Conservation (phyloP, 208 protist species). For the Trypanosomatidae sp. region DNA sequence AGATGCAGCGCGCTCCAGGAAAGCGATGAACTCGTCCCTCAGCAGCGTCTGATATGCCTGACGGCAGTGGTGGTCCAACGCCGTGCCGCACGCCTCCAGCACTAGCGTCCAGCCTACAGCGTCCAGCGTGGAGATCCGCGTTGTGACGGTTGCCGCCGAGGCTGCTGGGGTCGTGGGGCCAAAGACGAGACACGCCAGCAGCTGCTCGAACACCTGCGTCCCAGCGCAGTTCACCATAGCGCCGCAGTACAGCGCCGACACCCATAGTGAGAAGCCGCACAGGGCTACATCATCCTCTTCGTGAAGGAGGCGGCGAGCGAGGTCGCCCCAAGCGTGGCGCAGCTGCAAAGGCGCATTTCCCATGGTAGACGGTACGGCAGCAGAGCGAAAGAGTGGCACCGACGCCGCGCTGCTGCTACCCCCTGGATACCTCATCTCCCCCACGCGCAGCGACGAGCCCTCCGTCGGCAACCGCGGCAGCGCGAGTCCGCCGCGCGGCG, state of each 20-base stretch:
- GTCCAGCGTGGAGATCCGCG: background rate
- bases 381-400: slow-evolving; percentile 12
- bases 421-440: slow-evolving; percentile 4
- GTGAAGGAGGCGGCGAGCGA: slow-evolving; percentile 10
- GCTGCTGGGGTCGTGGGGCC: slow-evolving; percentile 1
- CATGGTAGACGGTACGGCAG: background rate
- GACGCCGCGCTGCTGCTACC: background rate
- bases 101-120: slow-evolving; percentile 47
- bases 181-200: slow-evolving; percentile 51
- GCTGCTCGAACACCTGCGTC: slow-evolving; percentile 53
- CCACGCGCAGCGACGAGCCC: slow-evolving; percentile 5
- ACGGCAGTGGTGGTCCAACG: slow-evolving; percentile 19
- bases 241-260: slow-evolving; percentile 50
- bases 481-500: background rate
- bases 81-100: slow-evolving; percentile 37
- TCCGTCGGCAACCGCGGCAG: slow-evolving; percentile 1
- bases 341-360: slow-evolving; percentile 2
- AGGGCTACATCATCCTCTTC: slow-evolving; percentile 12
- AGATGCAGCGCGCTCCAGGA: slow-evolving; percentile 12
- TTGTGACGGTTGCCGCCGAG: background rate
- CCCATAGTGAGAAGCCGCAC: slow-evolving; percentile 22
- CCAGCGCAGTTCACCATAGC: slow-evolving; percentile 53
- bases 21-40: slow-evolving; percentile 1
- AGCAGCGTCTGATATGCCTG: slow-evolving; percentile 11
- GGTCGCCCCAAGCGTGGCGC: slow-evolving; percentile 15